Conservation (phyloP, 163 green algal species). For the Prototheca wickerhamii region DNA sequence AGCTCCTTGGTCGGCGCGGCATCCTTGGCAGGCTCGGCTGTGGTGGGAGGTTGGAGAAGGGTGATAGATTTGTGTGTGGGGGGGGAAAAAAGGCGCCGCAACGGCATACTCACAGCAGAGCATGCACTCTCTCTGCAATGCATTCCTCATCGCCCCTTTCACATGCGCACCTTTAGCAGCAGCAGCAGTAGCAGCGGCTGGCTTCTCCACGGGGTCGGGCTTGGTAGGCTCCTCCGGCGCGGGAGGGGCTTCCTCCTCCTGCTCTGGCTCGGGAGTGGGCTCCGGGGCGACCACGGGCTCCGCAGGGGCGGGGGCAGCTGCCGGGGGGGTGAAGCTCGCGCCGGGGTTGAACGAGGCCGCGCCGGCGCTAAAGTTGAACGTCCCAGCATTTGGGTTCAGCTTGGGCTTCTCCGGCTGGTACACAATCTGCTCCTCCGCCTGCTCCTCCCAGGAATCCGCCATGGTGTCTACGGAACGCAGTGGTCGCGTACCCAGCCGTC, state of each 20-base stretch:
- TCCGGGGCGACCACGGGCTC: no score
- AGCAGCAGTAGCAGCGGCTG: no score
- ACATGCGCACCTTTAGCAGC: no score
- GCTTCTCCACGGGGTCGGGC: not conserved
- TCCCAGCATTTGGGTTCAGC: slow-evolving; percentile 44
- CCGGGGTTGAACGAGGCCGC: slow-evolving; percentile 31
- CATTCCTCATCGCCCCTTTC: no score
- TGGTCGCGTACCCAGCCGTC: no score
- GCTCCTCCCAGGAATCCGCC: slow-evolving; percentile 38
- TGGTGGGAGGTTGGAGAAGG: no score
- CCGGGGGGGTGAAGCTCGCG: not conserved
- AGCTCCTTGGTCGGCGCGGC: slow-evolving; percentile 14
- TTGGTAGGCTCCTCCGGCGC: not conserved
- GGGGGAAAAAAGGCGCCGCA: no score
- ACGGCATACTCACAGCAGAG: no score
- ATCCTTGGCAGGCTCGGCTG: no score
- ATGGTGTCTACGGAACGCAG: slow-evolving; percentile 1
- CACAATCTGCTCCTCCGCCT: slow-evolving; percentile 13
- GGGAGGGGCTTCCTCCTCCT: not conserved
- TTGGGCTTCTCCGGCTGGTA: slow-evolving; percentile 6
- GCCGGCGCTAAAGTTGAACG: slow-evolving; percentile 51
- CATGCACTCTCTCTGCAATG: no score
- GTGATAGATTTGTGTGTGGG: no score
- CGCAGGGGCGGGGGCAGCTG: not conserved
- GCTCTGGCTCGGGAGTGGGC: not conserved